Evolutionary conservation across 1,139 yeast genomes (phyloP).

Genomic region (Candida tetrigidarum): DNA sequence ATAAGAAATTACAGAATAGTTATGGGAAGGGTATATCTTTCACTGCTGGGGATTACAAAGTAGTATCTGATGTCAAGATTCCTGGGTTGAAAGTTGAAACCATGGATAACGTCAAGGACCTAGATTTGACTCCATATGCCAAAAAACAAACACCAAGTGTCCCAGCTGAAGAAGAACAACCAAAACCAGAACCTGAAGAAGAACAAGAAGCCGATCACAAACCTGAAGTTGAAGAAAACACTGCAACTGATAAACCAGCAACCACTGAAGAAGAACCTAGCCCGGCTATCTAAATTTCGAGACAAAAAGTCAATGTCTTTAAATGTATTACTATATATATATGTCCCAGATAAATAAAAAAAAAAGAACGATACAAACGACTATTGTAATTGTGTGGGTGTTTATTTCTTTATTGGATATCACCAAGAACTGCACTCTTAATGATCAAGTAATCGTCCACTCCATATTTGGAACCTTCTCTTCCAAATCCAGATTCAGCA

Average conservation of each 20-base stretch:
- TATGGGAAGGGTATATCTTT: conserved; percentile 18
- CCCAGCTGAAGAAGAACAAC: conserved; percentile 13
- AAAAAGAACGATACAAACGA: background rate
- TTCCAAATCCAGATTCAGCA: conserved; percentile 50
- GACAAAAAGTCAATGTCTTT: background rate
- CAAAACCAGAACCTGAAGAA: background rate
- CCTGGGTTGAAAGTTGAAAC: conserved; percentile 20
- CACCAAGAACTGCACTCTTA: conserved; percentile 31
- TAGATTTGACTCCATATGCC: conserved; percentile 25
- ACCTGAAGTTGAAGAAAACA: background rate
- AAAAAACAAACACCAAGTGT: background rate
- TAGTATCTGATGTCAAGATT: conserved; percentile 6
- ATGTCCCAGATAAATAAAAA: conserved; percentile 1
- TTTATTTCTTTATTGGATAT: conserved; percentile 13
- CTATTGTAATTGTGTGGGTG: too few species aligned
- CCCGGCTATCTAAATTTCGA: too few species aligned
- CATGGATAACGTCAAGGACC: conserved; percentile 31
- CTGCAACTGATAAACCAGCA: background rate
- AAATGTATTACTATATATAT: background rate
- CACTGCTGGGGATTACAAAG: conserved; percentile 2
- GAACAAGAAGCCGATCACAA: conserved; percentile 3
- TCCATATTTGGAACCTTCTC: conserved; percentile 52
- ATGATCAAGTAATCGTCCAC: conserved; percentile 44
- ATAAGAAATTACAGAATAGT: conserved; percentile 20
- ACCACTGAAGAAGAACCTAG: background rate